Evolutionary conservation across 1,284 basidiomycete genomes (phyloP).

Genomic region (Sanguinoderma infundibulare): DNA sequence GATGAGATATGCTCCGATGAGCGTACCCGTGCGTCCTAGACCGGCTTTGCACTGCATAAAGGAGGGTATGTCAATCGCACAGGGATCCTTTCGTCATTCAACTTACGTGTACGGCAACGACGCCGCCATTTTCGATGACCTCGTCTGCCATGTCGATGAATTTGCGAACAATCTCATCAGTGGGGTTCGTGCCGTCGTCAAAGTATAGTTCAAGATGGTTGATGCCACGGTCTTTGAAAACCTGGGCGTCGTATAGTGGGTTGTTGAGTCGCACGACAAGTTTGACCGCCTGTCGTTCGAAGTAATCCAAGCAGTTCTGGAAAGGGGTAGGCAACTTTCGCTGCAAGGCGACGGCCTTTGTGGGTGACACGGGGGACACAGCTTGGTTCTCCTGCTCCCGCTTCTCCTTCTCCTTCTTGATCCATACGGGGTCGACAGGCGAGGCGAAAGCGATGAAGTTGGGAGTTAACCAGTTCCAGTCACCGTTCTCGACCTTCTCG

Average conservation of each 20-base stretch:
- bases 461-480: slow-evolving; percentile 97
- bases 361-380: slow-evolving; percentile 33
- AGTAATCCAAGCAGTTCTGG: slow-evolving; percentile 90
- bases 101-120: slow-evolving; percentile 88
- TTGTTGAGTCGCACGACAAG: slow-evolving; percentile 97
- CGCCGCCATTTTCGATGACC: slow-evolving; percentile 77
- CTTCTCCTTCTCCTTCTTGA: slow-evolving; percentile 71
- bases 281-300: slow-evolving; percentile 85
- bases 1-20: slow-evolving; percentile 97
- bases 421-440: slow-evolving; percentile 81
- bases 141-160: slow-evolving; percentile 89
- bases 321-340: slow-evolving; percentile 80
- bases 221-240: slow-evolving; percentile 88
- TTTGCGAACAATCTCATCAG: slow-evolving; percentile 89
- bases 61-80: slow-evolving; percentile 27
- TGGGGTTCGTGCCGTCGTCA: slow-evolving; percentile 97
- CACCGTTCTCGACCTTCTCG: slow-evolving; percentile 95
- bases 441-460: slow-evolving; percentile 97
- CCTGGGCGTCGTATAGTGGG: slow-evolving; percentile 86
- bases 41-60: slow-evolving; percentile 86
- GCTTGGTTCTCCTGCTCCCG: slow-evolving; percentile 42
- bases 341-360: slow-evolving; percentile 58
- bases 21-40: slow-evolving; percentile 89
- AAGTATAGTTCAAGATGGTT: slow-evolving; percentile 94
- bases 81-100: slow-evolving; percentile 9